Evolutionary conservation across 192 early-diverging fungal genomes (phyloP).

Genomic region (Coemansia sp.): DNA sequence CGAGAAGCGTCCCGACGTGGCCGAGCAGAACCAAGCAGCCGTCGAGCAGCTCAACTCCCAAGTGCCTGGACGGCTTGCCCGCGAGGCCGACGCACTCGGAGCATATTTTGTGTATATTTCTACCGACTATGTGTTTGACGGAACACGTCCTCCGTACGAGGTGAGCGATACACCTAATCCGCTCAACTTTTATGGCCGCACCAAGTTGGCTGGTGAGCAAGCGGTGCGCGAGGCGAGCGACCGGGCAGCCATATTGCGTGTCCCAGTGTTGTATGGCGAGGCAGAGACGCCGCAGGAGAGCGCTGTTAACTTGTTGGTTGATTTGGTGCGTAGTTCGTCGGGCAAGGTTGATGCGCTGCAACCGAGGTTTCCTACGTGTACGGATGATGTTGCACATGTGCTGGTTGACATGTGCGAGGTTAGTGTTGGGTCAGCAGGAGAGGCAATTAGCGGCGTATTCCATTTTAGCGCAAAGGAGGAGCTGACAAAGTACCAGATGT

Average conservation of each 20-base stretch:
- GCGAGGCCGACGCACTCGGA: constrained; percentile 45
- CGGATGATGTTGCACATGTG: constrained; percentile 69
- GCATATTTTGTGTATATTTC: constrained; percentile 79
- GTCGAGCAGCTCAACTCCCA: constrained; percentile 69
- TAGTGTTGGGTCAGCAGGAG: constrained; percentile 10
- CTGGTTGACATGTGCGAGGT: constrained; percentile 62
- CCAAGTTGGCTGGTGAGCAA: constrained; percentile 74
- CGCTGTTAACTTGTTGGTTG: constrained; percentile 73
- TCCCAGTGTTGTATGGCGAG: constrained; percentile 78
- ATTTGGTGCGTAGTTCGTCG: constrained; percentile 46
- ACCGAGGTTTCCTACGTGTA: constrained; percentile 80
- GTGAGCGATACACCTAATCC: constrained; percentile 70
- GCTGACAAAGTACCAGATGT: constrained; percentile 52
- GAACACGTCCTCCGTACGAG: constrained; percentile 75
- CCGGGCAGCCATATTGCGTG: constrained; percentile 66
- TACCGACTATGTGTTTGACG: constrained; percentile 94
- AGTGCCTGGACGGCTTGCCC: constrained; percentile 60
- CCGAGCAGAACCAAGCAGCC: constrained; percentile 62
- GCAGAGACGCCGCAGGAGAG: constrained; percentile 70
- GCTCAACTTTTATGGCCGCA: constrained; percentile 80
- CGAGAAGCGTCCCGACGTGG: constrained; percentile 82
- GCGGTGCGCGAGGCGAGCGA: constrained; percentile 60
- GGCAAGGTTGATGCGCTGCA: constrained; percentile 69
- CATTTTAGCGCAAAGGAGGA: constrained; percentile 38
- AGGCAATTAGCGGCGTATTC: constrained; percentile 23